These are phyloP conservation scores for Melampsora medusae DNA, from an alignment of 1,284 basidiomycete species.

Conservation along the genomic window DNA sequence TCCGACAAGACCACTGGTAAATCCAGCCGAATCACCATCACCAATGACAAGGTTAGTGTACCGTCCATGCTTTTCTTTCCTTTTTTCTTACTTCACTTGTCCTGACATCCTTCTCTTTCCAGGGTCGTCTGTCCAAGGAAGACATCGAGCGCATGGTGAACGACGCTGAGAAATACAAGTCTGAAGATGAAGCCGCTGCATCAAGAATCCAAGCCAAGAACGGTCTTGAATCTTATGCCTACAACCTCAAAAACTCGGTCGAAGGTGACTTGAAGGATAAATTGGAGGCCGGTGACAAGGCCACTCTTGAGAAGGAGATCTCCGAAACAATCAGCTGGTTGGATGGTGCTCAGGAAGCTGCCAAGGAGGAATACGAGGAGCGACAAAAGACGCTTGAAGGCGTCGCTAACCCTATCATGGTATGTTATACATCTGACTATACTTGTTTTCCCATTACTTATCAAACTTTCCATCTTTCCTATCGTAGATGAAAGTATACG, in stretches of 20 bases:
- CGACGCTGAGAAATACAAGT: constrained; percentile 90
- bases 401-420: constrained; percentile 78
- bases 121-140: constrained; percentile 89
- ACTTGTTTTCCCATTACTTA: not conserved
- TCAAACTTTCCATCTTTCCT: not conserved
- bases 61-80: not conserved
- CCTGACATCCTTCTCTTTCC: constrained; percentile 51
- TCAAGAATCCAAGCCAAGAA: constrained; percentile 75
- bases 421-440: not conserved
- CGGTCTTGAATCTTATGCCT: constrained; percentile 77
- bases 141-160: constrained; percentile 97
- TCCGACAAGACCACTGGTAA: constrained; percentile 98
- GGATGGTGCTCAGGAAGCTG: constrained; percentile 81
- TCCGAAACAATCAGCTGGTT: constrained; percentile 85
- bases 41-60: constrained; percentile 80
- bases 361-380: constrained; percentile 91
- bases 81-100: constrained; percentile 35
- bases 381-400: constrained; percentile 94
- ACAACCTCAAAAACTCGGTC: constrained; percentile 91
- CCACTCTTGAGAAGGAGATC: constrained; percentile 77
- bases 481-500: constrained; percentile 68
- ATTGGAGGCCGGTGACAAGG: constrained; percentile 87
- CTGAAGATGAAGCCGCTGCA: constrained; percentile 60
- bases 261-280: constrained; percentile 65
- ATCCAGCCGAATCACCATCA: constrained; percentile 79